Evolutionary conservation across 106 monocot species (phyloP), one percentile per base, ranked within the genome.

Genomic region (Alisma plantagoaquatica): DNA sequence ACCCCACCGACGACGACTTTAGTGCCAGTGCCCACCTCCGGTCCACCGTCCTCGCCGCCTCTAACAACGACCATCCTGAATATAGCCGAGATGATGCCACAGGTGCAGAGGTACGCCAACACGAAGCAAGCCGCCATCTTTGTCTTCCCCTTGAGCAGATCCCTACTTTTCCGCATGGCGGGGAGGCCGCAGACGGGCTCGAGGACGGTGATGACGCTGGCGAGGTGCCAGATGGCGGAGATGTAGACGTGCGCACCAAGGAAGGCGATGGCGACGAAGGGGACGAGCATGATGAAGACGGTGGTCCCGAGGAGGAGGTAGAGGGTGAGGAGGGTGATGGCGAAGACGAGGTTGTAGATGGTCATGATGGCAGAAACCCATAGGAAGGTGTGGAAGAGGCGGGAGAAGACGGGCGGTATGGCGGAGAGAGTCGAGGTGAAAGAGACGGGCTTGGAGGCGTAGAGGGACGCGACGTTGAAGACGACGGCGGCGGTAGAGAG

Each of bases 151-250:
- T 68, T 49, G 12, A 91, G 75, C 12, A 91, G 73, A 10, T 73
- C 58, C 16, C 63, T 57, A 31, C 84, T 77, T 74, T 84, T 91
- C 15, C 68, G 51, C 81, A 91, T 84, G 33, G 91, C 91, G 23
- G 59, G 67, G 17, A 91, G 65, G 21, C 84, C 85, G 29, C 50
- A 72, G 30, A 81, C 18, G 49, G 77, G 81, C 61, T 81, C 91
- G 4, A 85, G 75, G n/a, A 85, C 91, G 45, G 85, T 66, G 33
- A 91, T 38, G 27, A 91, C 91, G 56, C 74, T 77, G 43, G 84
- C 91, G 41, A 91, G 80, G 57, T 91, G 91, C 91, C 91, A 91
- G 16, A 75, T 41, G 1, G 75, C 84, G 23, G 81, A 63, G 59
- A 91, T 84, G 69, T 72, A 73, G 54, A 82, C 78, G 33, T 76